Base-by-base conservation (phyloP, 768 basidiomycete species). In the Termitomyces sp. region DNA sequence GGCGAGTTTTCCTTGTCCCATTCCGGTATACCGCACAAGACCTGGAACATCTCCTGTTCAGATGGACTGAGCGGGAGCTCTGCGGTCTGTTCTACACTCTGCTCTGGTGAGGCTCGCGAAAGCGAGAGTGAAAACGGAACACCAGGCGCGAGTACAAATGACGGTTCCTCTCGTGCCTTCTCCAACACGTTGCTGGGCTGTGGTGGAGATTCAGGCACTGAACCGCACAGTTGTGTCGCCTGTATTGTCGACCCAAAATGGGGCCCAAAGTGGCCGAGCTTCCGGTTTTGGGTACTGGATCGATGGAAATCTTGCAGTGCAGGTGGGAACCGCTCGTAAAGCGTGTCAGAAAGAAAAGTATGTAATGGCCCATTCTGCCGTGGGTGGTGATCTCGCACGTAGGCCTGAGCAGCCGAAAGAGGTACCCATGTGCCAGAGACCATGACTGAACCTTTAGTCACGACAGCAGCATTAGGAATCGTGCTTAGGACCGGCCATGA, bases 351-450 rank as follows among this genome's bases (percentile, higher is more conserved):
- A 41, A 90, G 73, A 70, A 91, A 91, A 3, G 80, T 69, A 34
- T 78, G 75, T 37, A 87, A 73, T 22, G 75, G 66, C 41, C 70
- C 73, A 15, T 61, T 55, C 20, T 66, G 66, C 0, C 73, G 61
- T 36, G 78, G 70, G 61, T 57, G 81, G 61, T 83, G 82, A 61
- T 79, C 76, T 45, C 75, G 77, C 34, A 82, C 79, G 60, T 82
- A 80, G 1, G 74, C 70, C 55, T 80, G 84, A 2, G 86, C 86
- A 4, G 75, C 76, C 31, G 70, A 63, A 31, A 90, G 78, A n/a
- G 89, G 84, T 0, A 84, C 85, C 89, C 89, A 91, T 0, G 81
- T 81, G 3, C 89, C 89, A 34, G 74, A 74, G 13, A 90, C 77
- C 27, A 74, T 69, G 12, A 77, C 69, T 15, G 82, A 83, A 6